Evolutionary conservation across 176 grass and related monocot species (phyloP).

Genomic region (Triticum urartu): DNA sequence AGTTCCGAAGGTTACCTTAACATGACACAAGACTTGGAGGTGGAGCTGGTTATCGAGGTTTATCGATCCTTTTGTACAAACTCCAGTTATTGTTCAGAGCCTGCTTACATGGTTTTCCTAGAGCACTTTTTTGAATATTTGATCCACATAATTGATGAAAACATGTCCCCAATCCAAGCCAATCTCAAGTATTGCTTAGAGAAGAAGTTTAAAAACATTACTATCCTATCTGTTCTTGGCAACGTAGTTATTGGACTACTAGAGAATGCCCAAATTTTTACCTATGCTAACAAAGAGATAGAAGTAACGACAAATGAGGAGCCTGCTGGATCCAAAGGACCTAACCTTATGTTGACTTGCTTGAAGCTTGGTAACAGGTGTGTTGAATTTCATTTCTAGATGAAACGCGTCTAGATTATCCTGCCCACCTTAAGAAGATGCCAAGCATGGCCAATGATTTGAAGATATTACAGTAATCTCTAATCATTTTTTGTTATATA

Average conservation of each 20-base stretch:
- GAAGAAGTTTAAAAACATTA: constrained; percentile 35
- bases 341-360: constrained; percentile 25
- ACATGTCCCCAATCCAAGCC: constrained; percentile 30
- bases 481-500: constrained; percentile 1
- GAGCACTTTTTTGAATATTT: constrained; percentile 47
- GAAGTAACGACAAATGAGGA: constrained; percentile 19
- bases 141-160: constrained; percentile 45
- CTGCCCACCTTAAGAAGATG: background rate
- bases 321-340: background rate
- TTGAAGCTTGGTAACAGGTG: constrained; percentile 62
- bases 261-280: constrained; percentile 32
- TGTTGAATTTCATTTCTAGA: constrained; percentile 20
- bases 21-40: constrained; percentile 5
- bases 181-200: constrained; percentile 36
- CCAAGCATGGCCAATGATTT: background rate
- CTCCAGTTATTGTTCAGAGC: constrained; percentile 32
- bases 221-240: constrained; percentile 49
- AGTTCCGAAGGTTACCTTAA: background rate
- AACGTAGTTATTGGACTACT: constrained; percentile 50
- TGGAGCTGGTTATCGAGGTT: constrained; percentile 32
- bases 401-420: background rate
- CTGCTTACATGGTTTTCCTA: constrained; percentile 37
- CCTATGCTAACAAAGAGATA: constrained; percentile 14
- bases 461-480: constrained; percentile 17
- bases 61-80: constrained; percentile 41